phyloP scores from a whole-genome alignment of 1,139 yeast genomes.

The Debaryomyces robertsiae region DNA sequence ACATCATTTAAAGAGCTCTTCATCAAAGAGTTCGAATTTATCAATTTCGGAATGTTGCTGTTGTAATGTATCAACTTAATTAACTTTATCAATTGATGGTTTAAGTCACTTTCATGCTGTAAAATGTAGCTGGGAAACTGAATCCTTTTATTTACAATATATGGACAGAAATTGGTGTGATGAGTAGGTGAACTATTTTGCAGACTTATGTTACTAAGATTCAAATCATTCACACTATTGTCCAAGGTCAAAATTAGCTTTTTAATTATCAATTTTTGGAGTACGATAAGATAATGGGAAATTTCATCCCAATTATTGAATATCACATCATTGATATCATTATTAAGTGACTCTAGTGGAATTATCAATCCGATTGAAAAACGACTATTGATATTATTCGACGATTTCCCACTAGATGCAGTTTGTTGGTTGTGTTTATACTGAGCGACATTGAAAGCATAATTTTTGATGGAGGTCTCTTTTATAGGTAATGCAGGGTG shows the following conservation, averaged over 20 bases:
- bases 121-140: conserved; percentile 41
- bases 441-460: conserved; percentile 13
- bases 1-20: conserved; percentile 19
- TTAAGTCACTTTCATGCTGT: conserved; percentile 47
- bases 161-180: conserved; percentile 21
- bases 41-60: conserved; percentile 50
- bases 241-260: conserved; percentile 34
- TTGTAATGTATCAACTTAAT: conserved; percentile 43
- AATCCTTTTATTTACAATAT: conserved; percentile 38
- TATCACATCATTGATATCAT: conserved; percentile 41
- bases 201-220: background rate
- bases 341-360: conserved; percentile 39
- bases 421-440: background rate
- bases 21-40: conserved; percentile 39
- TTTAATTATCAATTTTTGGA: conserved; percentile 42
- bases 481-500: conserved; percentile 35
- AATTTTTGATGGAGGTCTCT: conserved; percentile 20
- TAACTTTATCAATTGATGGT: conserved; percentile 35
- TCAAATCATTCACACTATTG: conserved; percentile 8
- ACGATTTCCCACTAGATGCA: conserved; percentile 13
- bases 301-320: conserved; percentile 54
- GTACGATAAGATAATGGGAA: conserved; percentile 38
- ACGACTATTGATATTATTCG: conserved; percentile 34
- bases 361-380: conserved; percentile 53
- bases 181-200: conserved; percentile 4